Evolutionary conservation across 2,329 filamentous ascomycete species (phyloP).

Genomic region (Conoideocrella luteorostrata): DNA sequence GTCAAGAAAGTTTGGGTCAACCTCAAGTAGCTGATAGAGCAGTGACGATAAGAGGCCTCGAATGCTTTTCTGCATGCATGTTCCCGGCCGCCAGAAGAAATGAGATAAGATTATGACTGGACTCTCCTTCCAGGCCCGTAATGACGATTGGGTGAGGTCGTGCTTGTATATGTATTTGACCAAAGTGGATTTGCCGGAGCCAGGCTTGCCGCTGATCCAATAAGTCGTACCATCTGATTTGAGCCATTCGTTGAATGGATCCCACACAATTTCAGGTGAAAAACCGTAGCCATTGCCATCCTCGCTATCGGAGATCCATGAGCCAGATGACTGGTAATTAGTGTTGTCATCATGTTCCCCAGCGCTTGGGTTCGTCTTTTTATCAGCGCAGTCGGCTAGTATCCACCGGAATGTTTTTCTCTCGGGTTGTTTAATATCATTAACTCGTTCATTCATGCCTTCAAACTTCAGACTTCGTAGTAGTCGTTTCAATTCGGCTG

Average conservation of each 20-base stretch:
- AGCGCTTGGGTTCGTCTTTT: not conserved
- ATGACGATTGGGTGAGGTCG: conserved; percentile 6
- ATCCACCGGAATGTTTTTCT: not conserved
- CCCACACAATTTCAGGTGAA: conserved; percentile 4
- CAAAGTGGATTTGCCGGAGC: conserved; percentile 25
- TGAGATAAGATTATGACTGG: conserved; percentile 15
- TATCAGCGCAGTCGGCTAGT: not conserved
- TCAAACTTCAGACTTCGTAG: not conserved
- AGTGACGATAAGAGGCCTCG: conserved; percentile 20
- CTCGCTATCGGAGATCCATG: not conserved
- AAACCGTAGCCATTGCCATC: not conserved
- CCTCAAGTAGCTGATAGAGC: conserved; percentile 14
- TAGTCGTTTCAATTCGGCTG: not conserved
- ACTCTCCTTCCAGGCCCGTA: conserved; percentile 15
- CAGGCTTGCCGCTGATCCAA: conserved; percentile 26
- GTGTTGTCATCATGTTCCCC: not conserved
- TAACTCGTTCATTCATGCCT: not conserved
- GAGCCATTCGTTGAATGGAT: conserved; percentile 12
- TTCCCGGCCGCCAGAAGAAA: conserved; percentile 26
- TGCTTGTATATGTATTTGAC: conserved; percentile 21
- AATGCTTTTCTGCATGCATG: conserved; percentile 16
- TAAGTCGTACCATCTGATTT: conserved; percentile 12
- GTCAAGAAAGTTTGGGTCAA: not conserved
- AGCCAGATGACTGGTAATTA: not conserved
- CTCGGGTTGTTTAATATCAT: not conserved